Percentiles rank a stretch among this genome's conserved stretches.
These are phyloP conservation scores for Lepidium africanum DNA, from an alignment of 345 rosid genomes.

Conservation along the genomic window DNA sequence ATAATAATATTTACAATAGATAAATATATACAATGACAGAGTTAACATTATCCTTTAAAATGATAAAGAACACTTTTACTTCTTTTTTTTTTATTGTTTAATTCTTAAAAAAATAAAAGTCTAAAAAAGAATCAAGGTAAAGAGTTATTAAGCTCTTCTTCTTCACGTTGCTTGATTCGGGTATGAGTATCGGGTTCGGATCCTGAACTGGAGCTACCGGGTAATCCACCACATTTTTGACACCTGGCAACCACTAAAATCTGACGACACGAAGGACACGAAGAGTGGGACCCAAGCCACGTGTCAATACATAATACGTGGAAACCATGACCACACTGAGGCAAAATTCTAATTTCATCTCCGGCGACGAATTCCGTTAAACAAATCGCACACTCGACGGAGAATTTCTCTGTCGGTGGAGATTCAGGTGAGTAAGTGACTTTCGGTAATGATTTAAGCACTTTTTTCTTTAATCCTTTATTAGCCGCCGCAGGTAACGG, in stretches of 20 bases:
- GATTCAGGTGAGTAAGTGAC: slow-evolving; percentile 47
- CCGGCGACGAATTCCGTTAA: slow-evolving; percentile 58
- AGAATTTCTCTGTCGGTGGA: slow-evolving; percentile 24
- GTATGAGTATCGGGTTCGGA: slow-evolving; percentile 26
- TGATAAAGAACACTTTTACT: neutral
- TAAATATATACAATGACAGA: slow-evolving; percentile 7
- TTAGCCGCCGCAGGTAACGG: slow-evolving; percentile 42
- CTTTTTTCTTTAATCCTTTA: slow-evolving; percentile 77
- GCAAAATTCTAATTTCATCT: slow-evolving; percentile 73
- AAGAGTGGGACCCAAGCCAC: slow-evolving; percentile 90
- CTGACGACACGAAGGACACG: slow-evolving; percentile 95
- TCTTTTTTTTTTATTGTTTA: neutral
- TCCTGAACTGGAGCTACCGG: slow-evolving; percentile 31
- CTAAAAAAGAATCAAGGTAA: slow-evolving; percentile 30
- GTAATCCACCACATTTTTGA: slow-evolving; percentile 70
- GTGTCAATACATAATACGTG: slow-evolving; percentile 84
- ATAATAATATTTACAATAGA: slow-evolving; percentile 13
- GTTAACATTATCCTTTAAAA: slow-evolving; percentile 20
- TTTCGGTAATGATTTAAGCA: slow-evolving; percentile 69
- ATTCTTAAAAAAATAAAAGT: neutral
- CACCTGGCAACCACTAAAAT: slow-evolving; percentile 53
- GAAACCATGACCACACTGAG: slow-evolving; percentile 88
- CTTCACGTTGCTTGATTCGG: slow-evolving; percentile 33
- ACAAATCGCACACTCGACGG: slow-evolving; percentile 77
- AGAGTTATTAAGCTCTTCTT: slow-evolving; percentile 39